phyloP scores from a whole-genome alignment of 257 asterid species.

The Anisodus acutangulus region DNA sequence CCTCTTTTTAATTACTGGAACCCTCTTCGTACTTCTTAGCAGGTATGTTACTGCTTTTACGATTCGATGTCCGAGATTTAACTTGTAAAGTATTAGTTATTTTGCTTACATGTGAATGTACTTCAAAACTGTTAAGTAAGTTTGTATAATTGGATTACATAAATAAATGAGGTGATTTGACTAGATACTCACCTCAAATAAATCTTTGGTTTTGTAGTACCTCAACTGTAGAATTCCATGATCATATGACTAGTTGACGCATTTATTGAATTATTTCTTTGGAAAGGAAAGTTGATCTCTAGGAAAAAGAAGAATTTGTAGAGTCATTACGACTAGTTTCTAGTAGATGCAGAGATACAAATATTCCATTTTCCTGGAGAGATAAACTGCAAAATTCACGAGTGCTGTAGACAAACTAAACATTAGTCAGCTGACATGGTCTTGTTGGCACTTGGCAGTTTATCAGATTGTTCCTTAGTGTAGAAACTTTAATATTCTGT shows the following conservation, averaged over 20 bases:
- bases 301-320: not conserved
- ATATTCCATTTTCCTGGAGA: not conserved
- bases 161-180: not conserved
- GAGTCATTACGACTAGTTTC: not conserved
- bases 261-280: not conserved
- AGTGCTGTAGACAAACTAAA: not conserved
- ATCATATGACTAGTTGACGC: not conserved
- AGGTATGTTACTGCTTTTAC: slow-evolving; percentile 39
- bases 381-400: not conserved
- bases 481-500: not conserved
- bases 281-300: not conserved
- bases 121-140: not conserved
- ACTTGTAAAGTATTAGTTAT: too few species aligned
- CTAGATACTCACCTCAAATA: not conserved
- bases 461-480: too few species aligned
- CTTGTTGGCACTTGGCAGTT: not conserved
- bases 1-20: slow-evolving; percentile 70
- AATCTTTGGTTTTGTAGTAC: not conserved
- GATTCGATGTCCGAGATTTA: not conserved
- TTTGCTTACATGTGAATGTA: not conserved
- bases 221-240: not conserved
- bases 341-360: not conserved
- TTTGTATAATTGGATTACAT: not conserved
- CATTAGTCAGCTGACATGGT: not conserved
- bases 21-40: slow-evolving; percentile 79